Evolutionary conservation across 164 flowering plant species (phyloP).

Genomic region (Sedum album): DNA sequence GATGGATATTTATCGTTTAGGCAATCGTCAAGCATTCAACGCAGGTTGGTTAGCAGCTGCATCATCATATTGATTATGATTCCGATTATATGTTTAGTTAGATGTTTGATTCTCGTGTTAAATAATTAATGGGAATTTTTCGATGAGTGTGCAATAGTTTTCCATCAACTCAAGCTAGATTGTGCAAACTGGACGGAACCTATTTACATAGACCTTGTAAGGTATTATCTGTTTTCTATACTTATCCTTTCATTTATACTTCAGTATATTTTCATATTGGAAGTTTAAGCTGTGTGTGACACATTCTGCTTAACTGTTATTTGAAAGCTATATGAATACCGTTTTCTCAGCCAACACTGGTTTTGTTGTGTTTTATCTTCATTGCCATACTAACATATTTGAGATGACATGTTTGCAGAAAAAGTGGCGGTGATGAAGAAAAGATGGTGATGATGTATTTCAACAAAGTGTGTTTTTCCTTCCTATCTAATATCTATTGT

Average conservation of each 20-base stretch:
- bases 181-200: slow-evolving; percentile 52
- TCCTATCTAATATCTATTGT: neutral
- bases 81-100: too few relatives aligned
- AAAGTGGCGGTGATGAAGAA: slow-evolving; percentile 77
- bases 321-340: neutral
- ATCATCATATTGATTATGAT: too few relatives aligned
- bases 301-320: neutral
- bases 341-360: neutral
- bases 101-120: slow-evolving; percentile 14
- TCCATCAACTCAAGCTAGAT: slow-evolving; percentile 81
- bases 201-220: slow-evolving; percentile 72
- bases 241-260: too few relatives aligned
- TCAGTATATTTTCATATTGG: too few relatives aligned
- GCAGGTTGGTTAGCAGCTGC: neutral
- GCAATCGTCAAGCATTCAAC: neutral
- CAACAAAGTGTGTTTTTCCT: slow-evolving; percentile 44
- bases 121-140: too few relatives aligned
- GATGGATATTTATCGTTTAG: neutral
- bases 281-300: neutral
- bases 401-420: slow-evolving; percentile 34
- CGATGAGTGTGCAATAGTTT: slow-evolving; percentile 41
- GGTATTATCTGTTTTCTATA: slow-evolving; percentile 46
- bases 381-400: neutral
- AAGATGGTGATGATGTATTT: slow-evolving; percentile 71
- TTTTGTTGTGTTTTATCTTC: neutral